A percentile compares a stretch with the other conserved stretches of the same genome.
These are phyloP conservation scores for Fagopyrum homotropicum DNA, from an alignment of 148 eudicot genomes.

Conservation along the genomic window DNA sequence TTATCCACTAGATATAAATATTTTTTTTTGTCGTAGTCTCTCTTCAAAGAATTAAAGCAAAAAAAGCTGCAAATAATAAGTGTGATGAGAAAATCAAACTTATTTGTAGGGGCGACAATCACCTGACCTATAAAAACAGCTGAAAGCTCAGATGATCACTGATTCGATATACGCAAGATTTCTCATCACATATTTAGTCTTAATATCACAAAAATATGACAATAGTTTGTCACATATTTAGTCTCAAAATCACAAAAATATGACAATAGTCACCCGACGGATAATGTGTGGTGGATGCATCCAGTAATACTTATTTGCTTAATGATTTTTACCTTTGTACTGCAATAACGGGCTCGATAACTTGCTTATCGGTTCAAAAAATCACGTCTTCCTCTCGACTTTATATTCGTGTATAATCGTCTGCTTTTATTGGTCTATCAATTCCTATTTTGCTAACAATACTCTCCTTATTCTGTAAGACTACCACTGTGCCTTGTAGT, in stretches of 20 bases:
- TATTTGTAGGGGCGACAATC: no score
- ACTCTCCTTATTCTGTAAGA: neutral
- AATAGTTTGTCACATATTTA: no score
- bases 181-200: no score
- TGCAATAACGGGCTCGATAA: neutral
- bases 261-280: no score
- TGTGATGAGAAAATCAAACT: slow-evolving; percentile 27
- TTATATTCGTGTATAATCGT: neutral
- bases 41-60: slow-evolving; percentile 64
- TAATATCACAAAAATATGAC: no score
- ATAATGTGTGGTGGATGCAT: no score
- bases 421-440: neutral
- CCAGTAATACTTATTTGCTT: neutral
- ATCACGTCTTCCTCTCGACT: slow-evolving; percentile 22
- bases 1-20: neutral
- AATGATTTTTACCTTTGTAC: neutral
- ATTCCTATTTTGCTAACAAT: neutral
- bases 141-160: no score
- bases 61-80: slow-evolving; percentile 77
- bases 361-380: slow-evolving; percentile 19
- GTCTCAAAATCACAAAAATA: no score
- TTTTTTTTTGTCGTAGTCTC: neutral
- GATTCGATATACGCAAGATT: no score
- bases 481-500: neutral
- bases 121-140: no score